A percentile compares a stretch with the other conserved stretches of the same genome.
These are phyloP conservation scores for Persicaria maculosa DNA, from an alignment of 148 eudicot species.

Conservation along the genomic window DNA sequence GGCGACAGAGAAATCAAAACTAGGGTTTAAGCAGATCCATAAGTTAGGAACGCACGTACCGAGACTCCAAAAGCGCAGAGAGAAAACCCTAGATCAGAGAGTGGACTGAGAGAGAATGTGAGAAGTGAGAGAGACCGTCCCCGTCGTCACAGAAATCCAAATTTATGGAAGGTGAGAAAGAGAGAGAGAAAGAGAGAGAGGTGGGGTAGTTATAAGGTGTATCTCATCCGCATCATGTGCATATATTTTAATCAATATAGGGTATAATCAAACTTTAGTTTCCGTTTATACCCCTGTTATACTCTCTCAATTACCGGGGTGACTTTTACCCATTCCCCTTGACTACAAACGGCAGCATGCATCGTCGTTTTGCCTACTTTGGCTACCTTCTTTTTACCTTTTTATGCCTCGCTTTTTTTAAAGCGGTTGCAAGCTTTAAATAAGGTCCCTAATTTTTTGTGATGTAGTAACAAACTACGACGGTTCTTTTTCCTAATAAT, in stretches of 20 bases:
- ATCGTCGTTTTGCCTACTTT: too few species aligned
- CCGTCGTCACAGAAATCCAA: background rate
- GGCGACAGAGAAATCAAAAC: background rate
- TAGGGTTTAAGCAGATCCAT: background rate
- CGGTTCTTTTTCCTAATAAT: too few species aligned
- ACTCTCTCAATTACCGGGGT: background rate
- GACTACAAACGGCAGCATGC: too few species aligned
- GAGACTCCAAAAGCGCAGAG: background rate
- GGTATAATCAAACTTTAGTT: background rate
- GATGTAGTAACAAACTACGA: too few species aligned
- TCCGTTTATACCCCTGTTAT: background rate
- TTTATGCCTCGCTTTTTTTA: too few species aligned
- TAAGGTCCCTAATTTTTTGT: too few species aligned
- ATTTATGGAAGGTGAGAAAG: background rate
- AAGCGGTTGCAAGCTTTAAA: too few species aligned
- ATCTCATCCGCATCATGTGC: conserved; percentile 1
- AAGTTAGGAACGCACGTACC: background rate
- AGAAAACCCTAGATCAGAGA: background rate
- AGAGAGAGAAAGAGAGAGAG: background rate
- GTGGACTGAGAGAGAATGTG: background rate
- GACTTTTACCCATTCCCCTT: too few species aligned
- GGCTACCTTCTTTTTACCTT: too few species aligned
- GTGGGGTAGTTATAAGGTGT: background rate
- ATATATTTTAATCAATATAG: background rate
- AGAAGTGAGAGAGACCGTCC: background rate